Base-by-base conservation (phyloP, 306 rosid species). In the Trifolium pratense region DNA sequence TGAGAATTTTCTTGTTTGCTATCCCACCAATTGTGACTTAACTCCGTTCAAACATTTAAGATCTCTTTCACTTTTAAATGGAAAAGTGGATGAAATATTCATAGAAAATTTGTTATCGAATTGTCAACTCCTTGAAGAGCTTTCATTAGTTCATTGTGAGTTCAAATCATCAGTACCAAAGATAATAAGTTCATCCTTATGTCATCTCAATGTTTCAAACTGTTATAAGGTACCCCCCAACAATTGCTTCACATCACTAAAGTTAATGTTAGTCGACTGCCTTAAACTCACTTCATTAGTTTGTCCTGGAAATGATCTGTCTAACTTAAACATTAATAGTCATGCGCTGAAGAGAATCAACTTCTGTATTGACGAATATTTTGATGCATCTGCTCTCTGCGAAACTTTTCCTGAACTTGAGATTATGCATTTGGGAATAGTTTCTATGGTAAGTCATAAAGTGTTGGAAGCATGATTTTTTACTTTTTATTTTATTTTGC, bases 191-290 rank as follows among this genome's bases (percentile, higher is more conserved):
- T 49, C 56, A 2, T 16, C 56, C 2, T 49, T 49, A 49, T 6
- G 3, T 1, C 20, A 6, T 49, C 56, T 49, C 23, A 49, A 16
- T 26, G 31, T 69, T 5, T 0, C 2, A 16, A 0, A 0, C 0
- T 29, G 73, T 46, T 1, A 0, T 1, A 0, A 1, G 5, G 3
- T 0, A n/a, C 1, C 7, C 1, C 0, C 3, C 1, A 6, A 15
- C 46, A 36, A 8, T 4, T 1, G 0, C 2, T 0, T 1, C 4
- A 3, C 0, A 34, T 1, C 0, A 0, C 0, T 37, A 62, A 7
- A 3, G 1, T 12, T 65, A 16, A 40, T 9, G 13, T 14, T 20
- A 43, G 2, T 66, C 15, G 20, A 48, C 8, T 48, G 55, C 4
- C 55, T 6, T 48, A n/a, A 16, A 16, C 57, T 51, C 1, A 16